phyloP scores from a whole-genome alignment of 345 rosid genomes.

The Nasturtium officinale region DNA sequence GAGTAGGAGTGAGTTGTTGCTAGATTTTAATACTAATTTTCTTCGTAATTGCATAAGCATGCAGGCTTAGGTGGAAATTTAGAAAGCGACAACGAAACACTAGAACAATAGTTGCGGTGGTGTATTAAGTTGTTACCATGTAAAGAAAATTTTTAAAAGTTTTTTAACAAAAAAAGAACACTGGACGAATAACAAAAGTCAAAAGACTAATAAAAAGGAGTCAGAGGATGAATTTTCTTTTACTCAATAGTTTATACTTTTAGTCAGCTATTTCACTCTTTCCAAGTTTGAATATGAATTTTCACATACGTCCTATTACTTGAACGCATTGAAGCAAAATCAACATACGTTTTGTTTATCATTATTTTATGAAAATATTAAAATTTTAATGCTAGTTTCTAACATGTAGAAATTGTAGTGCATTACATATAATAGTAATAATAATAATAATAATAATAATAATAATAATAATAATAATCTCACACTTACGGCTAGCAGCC shows the following conservation, averaged over 20 bases:
- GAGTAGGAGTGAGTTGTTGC: neutral
- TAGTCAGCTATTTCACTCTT: constrained; percentile 29
- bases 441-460: too few relatives aligned
- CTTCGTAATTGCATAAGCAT: constrained; percentile 26
- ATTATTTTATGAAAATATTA: neutral
- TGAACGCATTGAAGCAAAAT: constrained; percentile 13
- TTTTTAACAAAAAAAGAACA: too few relatives aligned
- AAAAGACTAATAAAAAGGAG: neutral
- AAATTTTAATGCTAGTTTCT: too few relatives aligned
- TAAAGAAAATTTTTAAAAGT: too few relatives aligned
- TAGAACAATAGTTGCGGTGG: neutral
- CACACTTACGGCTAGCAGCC: neutral
- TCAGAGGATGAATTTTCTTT: neutral
- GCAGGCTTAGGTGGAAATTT: constrained; percentile 10
- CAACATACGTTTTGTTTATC: constrained; percentile 14
- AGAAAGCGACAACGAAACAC: neutral
- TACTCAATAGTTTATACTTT: neutral
- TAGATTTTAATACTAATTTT: neutral
- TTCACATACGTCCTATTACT: constrained; percentile 6
- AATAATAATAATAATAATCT: neutral
- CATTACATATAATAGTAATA: too few relatives aligned
- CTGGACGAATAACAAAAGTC: too few relatives aligned
- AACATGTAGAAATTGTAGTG: too few relatives aligned
- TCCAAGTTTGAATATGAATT: constrained; percentile 27
- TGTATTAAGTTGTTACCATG: too few relatives aligned